phyloP scores from a whole-genome alignment of 1,284 basidiomycete species.

The Ustilago nuda region DNA sequence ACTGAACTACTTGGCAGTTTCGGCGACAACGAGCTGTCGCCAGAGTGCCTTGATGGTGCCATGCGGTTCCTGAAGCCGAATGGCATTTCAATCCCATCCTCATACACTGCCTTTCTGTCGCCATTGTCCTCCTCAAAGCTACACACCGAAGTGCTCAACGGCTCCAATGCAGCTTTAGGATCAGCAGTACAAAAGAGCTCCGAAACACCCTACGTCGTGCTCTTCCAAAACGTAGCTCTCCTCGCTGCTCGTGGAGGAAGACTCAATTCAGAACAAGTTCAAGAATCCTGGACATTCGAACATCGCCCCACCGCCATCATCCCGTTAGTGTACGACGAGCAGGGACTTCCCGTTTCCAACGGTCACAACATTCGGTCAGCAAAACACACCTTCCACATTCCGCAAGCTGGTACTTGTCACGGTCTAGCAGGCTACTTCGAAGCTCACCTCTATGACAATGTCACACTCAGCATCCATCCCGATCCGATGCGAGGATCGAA shows the following conservation, averaged over 20 bases:
- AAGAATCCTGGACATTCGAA: slow-evolving; percentile 97
- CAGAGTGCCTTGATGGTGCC: slow-evolving; percentile 96
- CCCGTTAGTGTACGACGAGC: slow-evolving; percentile 47
- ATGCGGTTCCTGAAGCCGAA: slow-evolving; percentile 77
- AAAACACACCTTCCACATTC: slow-evolving; percentile 83
- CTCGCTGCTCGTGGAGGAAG: slow-evolving; percentile 73
- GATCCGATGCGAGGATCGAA: slow-evolving; percentile 80
- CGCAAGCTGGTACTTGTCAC: slow-evolving; percentile 92
- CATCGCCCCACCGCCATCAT: slow-evolving; percentile 72
- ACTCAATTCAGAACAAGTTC: slow-evolving; percentile 78
- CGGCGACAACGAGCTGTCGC: slow-evolving; percentile 97
- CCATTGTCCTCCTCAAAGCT: slow-evolving; percentile 93
- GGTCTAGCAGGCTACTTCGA: slow-evolving; percentile 99
- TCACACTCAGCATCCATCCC: slow-evolving; percentile 94
- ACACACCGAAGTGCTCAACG: slow-evolving; percentile 65
- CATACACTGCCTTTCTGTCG: slow-evolving; percentile 93
- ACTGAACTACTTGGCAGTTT: slow-evolving; percentile 97
- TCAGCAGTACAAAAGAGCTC: slow-evolving; percentile 72
- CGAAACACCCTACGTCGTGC: slow-evolving; percentile 98
- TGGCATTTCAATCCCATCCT: slow-evolving; percentile 94
- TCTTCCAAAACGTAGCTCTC: slow-evolving; percentile 83
- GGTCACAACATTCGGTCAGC: slow-evolving; percentile 70
- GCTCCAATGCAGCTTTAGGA: slow-evolving; percentile 27
- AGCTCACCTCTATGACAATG: slow-evolving; percentile 86
- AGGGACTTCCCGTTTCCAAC: slow-evolving; percentile 70